These are phyloP conservation scores for Aspergillus avenaceus DNA, from an alignment of 495 filamentous ascomycete species.

Conservation along the genomic window DNA sequence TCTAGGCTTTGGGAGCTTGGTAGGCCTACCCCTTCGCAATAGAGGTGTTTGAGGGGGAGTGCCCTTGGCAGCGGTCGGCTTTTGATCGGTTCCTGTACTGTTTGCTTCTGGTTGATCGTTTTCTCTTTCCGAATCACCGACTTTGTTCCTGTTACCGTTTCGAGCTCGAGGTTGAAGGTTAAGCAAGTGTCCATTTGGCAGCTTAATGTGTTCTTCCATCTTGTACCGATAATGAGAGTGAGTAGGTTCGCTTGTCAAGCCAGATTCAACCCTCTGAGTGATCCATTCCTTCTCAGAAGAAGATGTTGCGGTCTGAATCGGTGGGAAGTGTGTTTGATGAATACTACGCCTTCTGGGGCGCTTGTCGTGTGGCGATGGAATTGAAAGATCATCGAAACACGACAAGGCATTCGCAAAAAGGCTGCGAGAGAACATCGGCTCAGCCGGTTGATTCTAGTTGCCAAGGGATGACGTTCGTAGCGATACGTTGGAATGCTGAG, in stretches of 20 bases:
- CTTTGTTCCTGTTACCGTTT: constrained; percentile 2
- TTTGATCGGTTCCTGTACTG: background rate
- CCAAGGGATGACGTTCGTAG: constrained; percentile 18
- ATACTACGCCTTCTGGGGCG: background rate
- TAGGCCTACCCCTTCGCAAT: constrained; percentile 19
- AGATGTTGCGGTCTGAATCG: background rate
- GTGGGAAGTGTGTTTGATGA: background rate
- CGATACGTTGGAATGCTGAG: constrained; percentile 34
- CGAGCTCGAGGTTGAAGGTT: constrained; percentile 29
- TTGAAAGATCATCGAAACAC: background rate
- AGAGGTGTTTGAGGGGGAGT: background rate
- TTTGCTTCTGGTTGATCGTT: background rate
- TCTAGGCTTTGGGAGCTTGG: constrained; percentile 33
- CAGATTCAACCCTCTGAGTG: constrained; percentile 11
- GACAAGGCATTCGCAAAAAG: background rate
- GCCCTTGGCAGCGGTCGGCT: background rate
- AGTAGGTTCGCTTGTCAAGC: constrained; percentile 11
- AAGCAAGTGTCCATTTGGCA: constrained; percentile 33
- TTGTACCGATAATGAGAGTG: constrained; percentile 8
- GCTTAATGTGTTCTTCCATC: constrained; percentile 23
- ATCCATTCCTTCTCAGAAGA: constrained; percentile 22
- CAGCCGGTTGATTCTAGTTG: background rate
- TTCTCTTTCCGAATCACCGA: background rate
- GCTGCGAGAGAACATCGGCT: background rate
- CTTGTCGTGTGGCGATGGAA: background rate